Conservation (phyloP, 805 yeast genomes). For the Starmera dryadoides region DNA sequence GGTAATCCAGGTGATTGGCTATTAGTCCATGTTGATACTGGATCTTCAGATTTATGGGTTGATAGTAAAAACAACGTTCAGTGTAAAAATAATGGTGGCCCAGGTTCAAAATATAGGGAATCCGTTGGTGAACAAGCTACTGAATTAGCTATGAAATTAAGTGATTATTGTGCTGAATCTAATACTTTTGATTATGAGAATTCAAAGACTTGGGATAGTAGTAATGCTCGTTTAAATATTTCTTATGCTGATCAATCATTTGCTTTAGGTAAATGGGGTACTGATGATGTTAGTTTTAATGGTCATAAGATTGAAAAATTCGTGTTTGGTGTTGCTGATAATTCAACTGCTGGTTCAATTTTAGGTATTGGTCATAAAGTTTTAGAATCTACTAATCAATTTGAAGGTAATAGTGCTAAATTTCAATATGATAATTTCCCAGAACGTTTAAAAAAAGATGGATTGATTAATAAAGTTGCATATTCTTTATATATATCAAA, state of each 20-base stretch:
- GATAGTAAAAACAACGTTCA: slow-evolving; percentile 6
- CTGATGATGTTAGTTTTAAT: slow-evolving; percentile 48
- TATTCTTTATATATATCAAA: slow-evolving; percentile 41
- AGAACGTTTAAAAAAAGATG: slow-evolving; percentile 26
- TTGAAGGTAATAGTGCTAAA: slow-evolving; percentile 14
- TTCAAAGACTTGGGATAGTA: slow-evolving; percentile 23
- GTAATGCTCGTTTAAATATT: slow-evolving; percentile 25
- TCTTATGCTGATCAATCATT: slow-evolving; percentile 40
- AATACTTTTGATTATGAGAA: slow-evolving; percentile 18
- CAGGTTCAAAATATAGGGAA: no score
- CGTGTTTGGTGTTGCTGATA: slow-evolving; percentile 63
- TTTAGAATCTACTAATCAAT: slow-evolving; percentile 45
- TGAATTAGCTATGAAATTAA: neutral
- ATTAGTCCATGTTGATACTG: slow-evolving; percentile 21
- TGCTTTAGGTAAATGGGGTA: slow-evolving; percentile 36
- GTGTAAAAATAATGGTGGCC: neutral
- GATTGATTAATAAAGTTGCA: slow-evolving; percentile 31
- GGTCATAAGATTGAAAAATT: slow-evolving; percentile 40
- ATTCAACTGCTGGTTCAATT: slow-evolving; percentile 53
- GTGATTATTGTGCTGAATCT: slow-evolving; percentile 1
- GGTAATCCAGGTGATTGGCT: slow-evolving; percentile 20
- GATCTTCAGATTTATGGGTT: slow-evolving; percentile 26
- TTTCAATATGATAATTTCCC: slow-evolving; percentile 20
- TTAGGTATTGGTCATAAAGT: slow-evolving; percentile 61
- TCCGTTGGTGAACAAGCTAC: neutral